Evolutionary conservation across 2,329 filamentous ascomycete genomes (phyloP), one percentile per base, ranked within the genome.

Genomic region (Amesomyces nigricolor): DNA sequence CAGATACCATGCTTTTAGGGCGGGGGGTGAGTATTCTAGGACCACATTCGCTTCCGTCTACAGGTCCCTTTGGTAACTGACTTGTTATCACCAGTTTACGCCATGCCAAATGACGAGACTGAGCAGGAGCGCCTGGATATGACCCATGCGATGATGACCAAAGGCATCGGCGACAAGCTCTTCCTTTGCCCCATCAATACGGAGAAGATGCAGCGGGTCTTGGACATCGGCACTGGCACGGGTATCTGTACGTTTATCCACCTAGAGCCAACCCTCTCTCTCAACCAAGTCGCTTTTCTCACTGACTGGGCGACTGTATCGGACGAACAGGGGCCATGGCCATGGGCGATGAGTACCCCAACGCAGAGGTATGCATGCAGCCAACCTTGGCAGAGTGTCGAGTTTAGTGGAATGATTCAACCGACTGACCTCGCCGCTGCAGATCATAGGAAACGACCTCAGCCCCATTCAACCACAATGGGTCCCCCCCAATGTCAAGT

Each of bases 401-500:
- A 19, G 17, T 19, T 19, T 19, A 19, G 17, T 19, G 17, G 17
- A 3, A 19, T 19, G 17, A 19, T 35, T 3, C 32, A 35, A 74
- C 16, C 71, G 63, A 46, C 43, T 22, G 13, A 46, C 14, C 11
- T 76, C 79, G 57, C 70, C 46, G 6, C 40, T 13, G 19, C 35
- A 67, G 63, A 51, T 69, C 11, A 30, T 66, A 2, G 67, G 66
- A 14, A 67, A 67, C 35, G 66, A 69, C 14, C 54, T 68, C 16
- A 69, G 67, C 45, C 58, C 68, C 2, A 64, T 67, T n/a, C 66
- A 68, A 40, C 65, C 66, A 0, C 22, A 54, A 4, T 69, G 63
- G 63, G 62, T 67, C 2, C 67, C 67, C 0, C 67, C 64, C 22
- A 71, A 70, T 38, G 62, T 70, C 51, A 67, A 64, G 43, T 72